These are phyloP conservation scores for Tolypocladium capitatum DNA, from an alignment of 2,329 filamentous ascomycete species.

Conservation along the genomic window DNA sequence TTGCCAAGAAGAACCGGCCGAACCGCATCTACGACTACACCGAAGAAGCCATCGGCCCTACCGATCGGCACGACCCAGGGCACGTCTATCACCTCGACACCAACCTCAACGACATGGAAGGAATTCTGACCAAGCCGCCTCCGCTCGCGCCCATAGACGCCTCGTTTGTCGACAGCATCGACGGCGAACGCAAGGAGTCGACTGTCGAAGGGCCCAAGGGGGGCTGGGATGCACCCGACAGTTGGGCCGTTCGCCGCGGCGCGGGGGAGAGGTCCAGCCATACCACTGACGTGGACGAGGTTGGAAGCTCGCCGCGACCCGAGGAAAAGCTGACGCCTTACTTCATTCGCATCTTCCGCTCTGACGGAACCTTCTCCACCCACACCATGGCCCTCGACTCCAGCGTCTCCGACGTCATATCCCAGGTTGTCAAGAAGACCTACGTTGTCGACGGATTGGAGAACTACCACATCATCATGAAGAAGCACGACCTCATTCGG, in stretches of 20 bases:
- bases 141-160: slow-evolving; percentile 60
- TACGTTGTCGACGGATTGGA: slow-evolving; percentile 80
- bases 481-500: slow-evolving; percentile 78
- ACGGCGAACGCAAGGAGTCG: slow-evolving; percentile 27
- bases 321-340: slow-evolving; percentile 68
- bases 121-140: slow-evolving; percentile 62
- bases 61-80: slow-evolving; percentile 43
- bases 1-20: slow-evolving; percentile 41
- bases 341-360: slow-evolving; percentile 90
- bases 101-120: slow-evolving; percentile 81
- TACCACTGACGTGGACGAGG: slow-evolving; percentile 52
- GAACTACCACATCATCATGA: slow-evolving; percentile 92
- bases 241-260: slow-evolving; percentile 77
- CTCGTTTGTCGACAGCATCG: slow-evolving; percentile 30
- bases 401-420: slow-evolving; percentile 73
- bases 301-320: slow-evolving; percentile 49
- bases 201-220: slow-evolving; percentile 30
- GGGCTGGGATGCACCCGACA: slow-evolving; percentile 88
- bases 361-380: slow-evolving; percentile 88
- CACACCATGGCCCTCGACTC: slow-evolving; percentile 74
- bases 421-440: slow-evolving; percentile 88
- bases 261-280: slow-evolving; percentile 51
- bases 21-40: slow-evolving; percentile 34
- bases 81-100: slow-evolving; percentile 71
- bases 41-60: slow-evolving; percentile 47